These are phyloP conservation scores for Fusarium ramigenum DNA, from an alignment of 2,329 filamentous ascomycete genomes.

Conservation along the genomic window DNA sequence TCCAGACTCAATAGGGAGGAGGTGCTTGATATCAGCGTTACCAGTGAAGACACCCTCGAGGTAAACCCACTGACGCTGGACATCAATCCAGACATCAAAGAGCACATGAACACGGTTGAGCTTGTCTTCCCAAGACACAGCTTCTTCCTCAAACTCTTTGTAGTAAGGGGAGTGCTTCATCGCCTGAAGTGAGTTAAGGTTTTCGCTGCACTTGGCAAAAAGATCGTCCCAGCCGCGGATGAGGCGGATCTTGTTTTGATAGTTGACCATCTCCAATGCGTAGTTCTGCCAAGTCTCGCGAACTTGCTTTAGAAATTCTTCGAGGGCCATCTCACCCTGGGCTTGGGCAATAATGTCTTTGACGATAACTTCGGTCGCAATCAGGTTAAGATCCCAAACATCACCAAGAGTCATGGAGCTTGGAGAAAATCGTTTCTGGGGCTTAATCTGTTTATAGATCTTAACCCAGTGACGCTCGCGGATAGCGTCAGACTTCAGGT, in stretches of 20 bases:
- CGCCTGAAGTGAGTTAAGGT: constrained; percentile 94
- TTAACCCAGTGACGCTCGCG: constrained; percentile 97
- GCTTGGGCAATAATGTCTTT: constrained; percentile 94
- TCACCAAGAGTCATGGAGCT: constrained; percentile 97
- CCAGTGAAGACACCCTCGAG: constrained; percentile 98
- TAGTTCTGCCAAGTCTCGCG: constrained; percentile 98
- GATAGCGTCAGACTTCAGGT: constrained; percentile 96
- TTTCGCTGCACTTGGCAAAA: constrained; percentile 98
- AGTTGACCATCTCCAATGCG: constrained; percentile 91
- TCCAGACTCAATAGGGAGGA: constrained; percentile 94
- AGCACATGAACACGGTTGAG: constrained; percentile 96
- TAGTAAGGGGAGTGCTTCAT: constrained; percentile 99
- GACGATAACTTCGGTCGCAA: constrained; percentile 86
- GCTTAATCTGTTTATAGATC: constrained; percentile 95
- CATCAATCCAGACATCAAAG: constrained; percentile 99
- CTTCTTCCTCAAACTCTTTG: constrained; percentile 99
- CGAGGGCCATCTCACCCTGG: constrained; percentile 96
- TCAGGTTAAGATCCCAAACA: constrained; percentile 96
- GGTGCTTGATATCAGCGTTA: constrained; percentile 98
- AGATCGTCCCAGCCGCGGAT: constrained; percentile 98
- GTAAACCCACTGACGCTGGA: constrained; percentile 99
- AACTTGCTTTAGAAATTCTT: constrained; percentile 96
- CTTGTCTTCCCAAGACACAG: constrained; percentile 96
- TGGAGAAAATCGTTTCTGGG: constrained; percentile 91
- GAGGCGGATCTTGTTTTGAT: constrained; percentile 97